phyloP scores from a whole-genome alignment of 495 filamentous ascomycete genomes.

The Hypoxylon lenormandii region DNA sequence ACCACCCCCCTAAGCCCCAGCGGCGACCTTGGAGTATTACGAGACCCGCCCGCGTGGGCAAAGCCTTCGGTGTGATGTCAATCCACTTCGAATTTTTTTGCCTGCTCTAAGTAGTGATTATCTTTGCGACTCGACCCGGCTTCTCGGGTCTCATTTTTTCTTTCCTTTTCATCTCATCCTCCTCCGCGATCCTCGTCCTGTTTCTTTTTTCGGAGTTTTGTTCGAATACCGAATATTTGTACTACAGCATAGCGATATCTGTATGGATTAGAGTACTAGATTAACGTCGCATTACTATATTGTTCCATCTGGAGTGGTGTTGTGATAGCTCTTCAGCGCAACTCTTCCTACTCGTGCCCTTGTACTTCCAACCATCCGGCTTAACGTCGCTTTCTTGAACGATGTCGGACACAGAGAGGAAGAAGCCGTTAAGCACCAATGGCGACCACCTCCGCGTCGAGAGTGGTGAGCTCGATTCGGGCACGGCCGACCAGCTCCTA shows the following conservation, averaged over 20 bases:
- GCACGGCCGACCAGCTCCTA: conserved; percentile 61
- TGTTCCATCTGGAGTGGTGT: conserved; percentile 6
- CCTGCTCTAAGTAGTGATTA: conserved; percentile 14
- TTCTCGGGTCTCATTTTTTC: not conserved
- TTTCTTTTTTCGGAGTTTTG: not conserved
- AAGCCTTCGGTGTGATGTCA: conserved; percentile 33
- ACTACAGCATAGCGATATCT: not conserved
- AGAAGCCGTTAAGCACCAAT: conserved; percentile 32
- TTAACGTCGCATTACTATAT: not conserved
- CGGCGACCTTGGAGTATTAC: not conserved
- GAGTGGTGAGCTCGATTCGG: conserved; percentile 22
- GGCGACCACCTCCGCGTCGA: conserved; percentile 27
- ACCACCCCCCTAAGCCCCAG: not conserved
- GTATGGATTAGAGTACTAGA: conserved; percentile 15
- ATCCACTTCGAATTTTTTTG: conserved; percentile 17
- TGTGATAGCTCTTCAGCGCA: not conserved
- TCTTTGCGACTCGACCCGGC: conserved; percentile 19
- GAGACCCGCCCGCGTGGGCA: too few species aligned
- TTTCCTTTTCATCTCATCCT: not conserved
- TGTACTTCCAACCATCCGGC: not conserved
- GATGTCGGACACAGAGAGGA: conserved; percentile 39
- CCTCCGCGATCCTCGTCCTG: not conserved
- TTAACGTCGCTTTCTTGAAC: conserved; percentile 1
- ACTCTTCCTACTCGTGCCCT: conserved; percentile 5
- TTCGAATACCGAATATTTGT: not conserved